Evolutionary conservation across 768 basidiomycete genomes (phyloP).

Genomic region (Phanerodontia chrysosporium): DNA sequence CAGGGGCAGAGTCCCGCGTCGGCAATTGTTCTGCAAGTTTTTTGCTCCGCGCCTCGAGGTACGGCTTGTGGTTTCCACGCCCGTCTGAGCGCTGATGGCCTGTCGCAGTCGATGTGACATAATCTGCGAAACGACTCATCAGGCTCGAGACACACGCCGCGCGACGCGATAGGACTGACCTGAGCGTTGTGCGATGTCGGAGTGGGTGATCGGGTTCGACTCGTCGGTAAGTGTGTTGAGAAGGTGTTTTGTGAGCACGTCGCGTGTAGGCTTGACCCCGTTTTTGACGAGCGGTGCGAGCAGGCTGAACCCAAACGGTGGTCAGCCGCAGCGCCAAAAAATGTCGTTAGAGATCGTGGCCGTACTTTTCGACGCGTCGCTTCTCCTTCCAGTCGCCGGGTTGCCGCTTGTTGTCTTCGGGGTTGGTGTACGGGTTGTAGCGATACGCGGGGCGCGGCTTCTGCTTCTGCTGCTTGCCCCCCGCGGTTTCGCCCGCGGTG

Average conservation of each 20-base stretch:
- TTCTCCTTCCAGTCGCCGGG: slow-evolving; percentile 26
- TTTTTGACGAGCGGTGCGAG: slow-evolving; percentile 28
- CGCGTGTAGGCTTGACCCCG: slow-evolving; percentile 33
- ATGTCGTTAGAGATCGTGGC: background rate
- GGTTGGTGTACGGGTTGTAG: slow-evolving; percentile 27
- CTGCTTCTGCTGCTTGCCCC: slow-evolving; percentile 14
- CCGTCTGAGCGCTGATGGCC: slow-evolving; percentile 30
- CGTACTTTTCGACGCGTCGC: slow-evolving; percentile 20
- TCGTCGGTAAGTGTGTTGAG: slow-evolving; percentile 56
- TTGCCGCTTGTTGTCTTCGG: slow-evolving; percentile 19
- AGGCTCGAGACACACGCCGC: background rate
- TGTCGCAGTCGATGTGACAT: slow-evolving; percentile 56
- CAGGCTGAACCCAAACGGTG: slow-evolving; percentile 17
- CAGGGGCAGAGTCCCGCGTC: slow-evolving; percentile 8
- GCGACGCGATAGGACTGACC: slow-evolving; percentile 34
- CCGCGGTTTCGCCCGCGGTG: background rate
- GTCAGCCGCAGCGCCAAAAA: background rate
- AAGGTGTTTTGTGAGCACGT: slow-evolving; percentile 54
- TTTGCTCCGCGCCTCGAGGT: slow-evolving; percentile 19
- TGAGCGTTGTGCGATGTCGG: slow-evolving; percentile 56
- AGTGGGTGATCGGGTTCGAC: slow-evolving; percentile 78
- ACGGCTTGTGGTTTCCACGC: slow-evolving; percentile 17
- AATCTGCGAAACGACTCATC: slow-evolving; percentile 35
- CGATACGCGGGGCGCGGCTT: slow-evolving; percentile 19
- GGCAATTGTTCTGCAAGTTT: slow-evolving; percentile 27